These are phyloP conservation scores for Tylopilus balloui DNA, from an alignment of 768 basidiomycete genomes.

Conservation along the genomic window DNA sequence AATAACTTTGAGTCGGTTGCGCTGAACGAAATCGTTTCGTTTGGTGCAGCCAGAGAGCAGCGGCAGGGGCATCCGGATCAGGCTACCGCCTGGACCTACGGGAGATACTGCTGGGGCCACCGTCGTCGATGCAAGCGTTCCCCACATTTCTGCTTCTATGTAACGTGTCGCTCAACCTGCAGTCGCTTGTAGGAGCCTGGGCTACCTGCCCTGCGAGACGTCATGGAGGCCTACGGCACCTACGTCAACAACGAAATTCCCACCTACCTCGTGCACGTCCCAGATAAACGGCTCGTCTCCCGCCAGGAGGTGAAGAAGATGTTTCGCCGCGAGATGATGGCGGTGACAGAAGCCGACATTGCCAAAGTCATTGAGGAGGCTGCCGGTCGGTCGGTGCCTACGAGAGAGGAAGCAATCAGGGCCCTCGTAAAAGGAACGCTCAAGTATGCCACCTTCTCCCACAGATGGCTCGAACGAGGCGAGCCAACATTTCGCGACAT, in stretches of 20 bases:
- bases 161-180: neutral
- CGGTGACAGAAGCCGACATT: slow-evolving; percentile 25
- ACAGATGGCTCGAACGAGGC: slow-evolving; percentile 29
- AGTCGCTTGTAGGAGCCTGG: slow-evolving; percentile 16
- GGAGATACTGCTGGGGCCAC: neutral
- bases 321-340: slow-evolving; percentile 26
- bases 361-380: slow-evolving; percentile 15
- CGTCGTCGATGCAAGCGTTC: slow-evolving; percentile 12
- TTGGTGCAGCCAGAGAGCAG: slow-evolving; percentile 23
- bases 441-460: slow-evolving; percentile 29
- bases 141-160: no score
- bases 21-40: neutral
- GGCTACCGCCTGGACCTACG: slow-evolving; percentile 15
- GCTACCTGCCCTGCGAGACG: slow-evolving; percentile 17
- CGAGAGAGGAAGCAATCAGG: slow-evolving; percentile 26
- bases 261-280: slow-evolving; percentile 27
- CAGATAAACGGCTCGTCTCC: slow-evolving; percentile 24
- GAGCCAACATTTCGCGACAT: slow-evolving; percentile 30
- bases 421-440: slow-evolving; percentile 21
- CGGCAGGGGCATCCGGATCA: slow-evolving; percentile 21
- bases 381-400: slow-evolving; percentile 22
- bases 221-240: slow-evolving; percentile 19
- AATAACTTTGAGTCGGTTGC: neutral
- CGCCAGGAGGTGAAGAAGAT: slow-evolving; percentile 31
- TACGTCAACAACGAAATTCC: slow-evolving; percentile 31